Evolutionary conservation across 495 filamentous ascomycete species (phyloP).

Genomic region (Neurospora sp.): DNA sequence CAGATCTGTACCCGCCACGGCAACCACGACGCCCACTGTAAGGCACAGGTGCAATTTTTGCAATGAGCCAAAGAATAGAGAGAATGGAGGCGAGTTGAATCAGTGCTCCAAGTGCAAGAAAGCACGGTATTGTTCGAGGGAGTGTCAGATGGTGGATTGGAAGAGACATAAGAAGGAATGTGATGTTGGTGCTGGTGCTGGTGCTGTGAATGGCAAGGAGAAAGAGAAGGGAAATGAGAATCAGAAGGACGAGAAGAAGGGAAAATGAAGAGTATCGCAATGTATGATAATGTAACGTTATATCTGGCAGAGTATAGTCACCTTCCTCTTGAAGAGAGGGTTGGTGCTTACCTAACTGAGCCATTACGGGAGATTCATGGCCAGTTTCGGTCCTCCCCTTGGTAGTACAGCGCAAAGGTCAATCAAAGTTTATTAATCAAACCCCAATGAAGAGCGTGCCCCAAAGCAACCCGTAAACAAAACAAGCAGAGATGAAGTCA

Average conservation of each 20-base stretch:
- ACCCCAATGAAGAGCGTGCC: not conserved
- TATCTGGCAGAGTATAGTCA: not conserved
- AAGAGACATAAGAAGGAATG: slow-evolving; percentile 20
- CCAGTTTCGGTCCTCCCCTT: not conserved
- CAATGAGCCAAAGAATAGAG: not conserved
- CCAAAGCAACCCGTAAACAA: not conserved
- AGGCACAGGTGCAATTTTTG: not conserved
- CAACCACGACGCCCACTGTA: not conserved
- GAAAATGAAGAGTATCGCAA: not conserved
- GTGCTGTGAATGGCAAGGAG: not conserved
- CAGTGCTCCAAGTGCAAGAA: slow-evolving; percentile 13
- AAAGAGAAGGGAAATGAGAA: not conserved
- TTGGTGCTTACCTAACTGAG: not conserved
- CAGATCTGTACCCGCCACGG: not conserved
- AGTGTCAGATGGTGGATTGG: slow-evolving; percentile 17
- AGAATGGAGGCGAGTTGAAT: slow-evolving; percentile 5
- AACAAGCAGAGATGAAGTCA: not conserved
- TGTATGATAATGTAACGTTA: not conserved
- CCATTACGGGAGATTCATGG: not conserved
- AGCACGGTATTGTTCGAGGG: slow-evolving; percentile 14
- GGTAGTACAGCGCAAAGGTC: not conserved
- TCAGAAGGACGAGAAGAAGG: not conserved
- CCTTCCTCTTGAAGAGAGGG: too few relatives aligned
- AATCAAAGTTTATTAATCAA: not conserved
- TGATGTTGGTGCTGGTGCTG: not conserved